Percentiles rank a stretch among this genome's conserved stretches.
Conservation (phyloP, 2,329 filamentous ascomycete species). For the Aspergillus ochraceus region DNA sequence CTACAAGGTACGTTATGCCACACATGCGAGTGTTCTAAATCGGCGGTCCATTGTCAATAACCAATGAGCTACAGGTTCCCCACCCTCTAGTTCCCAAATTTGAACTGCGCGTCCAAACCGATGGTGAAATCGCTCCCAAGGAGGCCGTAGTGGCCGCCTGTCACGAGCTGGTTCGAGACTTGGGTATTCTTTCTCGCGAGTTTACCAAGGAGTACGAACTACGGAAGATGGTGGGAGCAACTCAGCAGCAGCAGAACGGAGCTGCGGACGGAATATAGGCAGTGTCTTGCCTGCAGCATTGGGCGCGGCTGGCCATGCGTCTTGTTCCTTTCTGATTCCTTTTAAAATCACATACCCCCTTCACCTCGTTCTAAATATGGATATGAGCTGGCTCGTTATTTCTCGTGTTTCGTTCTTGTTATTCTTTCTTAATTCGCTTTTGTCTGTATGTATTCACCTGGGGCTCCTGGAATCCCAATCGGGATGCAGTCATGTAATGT, state of each 20-base stretch:
- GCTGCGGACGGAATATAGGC: constrained; percentile 24
- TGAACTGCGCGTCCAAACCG: constrained; percentile 83
- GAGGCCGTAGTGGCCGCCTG: constrained; percentile 81
- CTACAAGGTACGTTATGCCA: constrained; percentile 68
- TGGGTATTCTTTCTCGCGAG: constrained; percentile 77
- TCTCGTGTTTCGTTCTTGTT: neutral
- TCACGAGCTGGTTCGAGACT: constrained; percentile 76
- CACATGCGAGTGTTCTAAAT: neutral
- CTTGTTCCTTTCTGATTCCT: constrained; percentile 22
- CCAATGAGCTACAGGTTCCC: constrained; percentile 34
- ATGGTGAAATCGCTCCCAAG: constrained; percentile 83
- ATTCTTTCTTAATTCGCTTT: neutral
- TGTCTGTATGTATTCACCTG: neutral
- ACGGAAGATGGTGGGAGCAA: constrained; percentile 75
- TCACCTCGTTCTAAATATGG: neutral
- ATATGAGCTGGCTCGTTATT: neutral
- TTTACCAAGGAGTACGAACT: constrained; percentile 92
- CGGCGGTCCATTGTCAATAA: neutral
- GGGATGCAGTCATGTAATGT: too few species aligned
- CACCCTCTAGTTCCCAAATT: constrained; percentile 54
- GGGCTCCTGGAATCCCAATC: too few species aligned
- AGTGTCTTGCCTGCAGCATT: neutral
- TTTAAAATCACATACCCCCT: neutral
- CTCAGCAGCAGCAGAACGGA: constrained; percentile 49
- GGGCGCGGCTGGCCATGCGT: neutral